Percentiles rank a stretch among this genome's conserved stretches.
These are phyloP conservation scores for Excoecaria cochinchinensis DNA, from an alignment of 345 rosid species.

Conservation along the genomic window DNA sequence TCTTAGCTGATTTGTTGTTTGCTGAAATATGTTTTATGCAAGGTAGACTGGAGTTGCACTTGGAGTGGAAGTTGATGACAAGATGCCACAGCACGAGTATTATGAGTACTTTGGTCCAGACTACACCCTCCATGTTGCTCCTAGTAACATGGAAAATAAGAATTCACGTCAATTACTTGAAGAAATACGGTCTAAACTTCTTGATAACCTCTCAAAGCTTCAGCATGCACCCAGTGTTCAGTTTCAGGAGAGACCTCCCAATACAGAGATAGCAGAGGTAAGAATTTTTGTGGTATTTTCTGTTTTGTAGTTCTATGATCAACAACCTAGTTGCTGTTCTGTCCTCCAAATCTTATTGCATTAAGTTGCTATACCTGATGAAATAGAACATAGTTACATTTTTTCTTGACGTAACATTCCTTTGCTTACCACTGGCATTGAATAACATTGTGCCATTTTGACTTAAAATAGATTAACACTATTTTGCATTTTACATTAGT, in stretches of 20 bases:
- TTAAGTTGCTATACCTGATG: not conserved
- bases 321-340: not conserved
- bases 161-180: constrained; percentile 70
- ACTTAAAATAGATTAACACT: not conserved
- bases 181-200: constrained; percentile 75
- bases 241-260: constrained; percentile 88
- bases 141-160: constrained; percentile 69
- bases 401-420: not conserved
- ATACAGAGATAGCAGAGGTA: constrained; percentile 45
- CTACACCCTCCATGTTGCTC: constrained; percentile 67
- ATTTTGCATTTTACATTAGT: not conserved
- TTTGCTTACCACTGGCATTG: not conserved
- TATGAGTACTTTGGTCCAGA: constrained; percentile 80
- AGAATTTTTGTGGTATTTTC: not conserved
- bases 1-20: constrained; percentile 1
- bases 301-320: not conserved
- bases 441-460: not conserved
- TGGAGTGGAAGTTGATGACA: constrained; percentile 68
- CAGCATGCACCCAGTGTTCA: constrained; percentile 98
- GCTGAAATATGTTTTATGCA: constrained; percentile 13
- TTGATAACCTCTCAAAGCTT: constrained; percentile 83
- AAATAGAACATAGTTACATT: not conserved
- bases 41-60: constrained; percentile 65
- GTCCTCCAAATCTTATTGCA: not conserved
- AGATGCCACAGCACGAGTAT: constrained; percentile 81